A percentile compares a stretch with the other conserved stretches of the same genome.
Conservation (phyloP, 2,329 filamentous ascomycete species). For the Fusarium camptoceras region DNA sequence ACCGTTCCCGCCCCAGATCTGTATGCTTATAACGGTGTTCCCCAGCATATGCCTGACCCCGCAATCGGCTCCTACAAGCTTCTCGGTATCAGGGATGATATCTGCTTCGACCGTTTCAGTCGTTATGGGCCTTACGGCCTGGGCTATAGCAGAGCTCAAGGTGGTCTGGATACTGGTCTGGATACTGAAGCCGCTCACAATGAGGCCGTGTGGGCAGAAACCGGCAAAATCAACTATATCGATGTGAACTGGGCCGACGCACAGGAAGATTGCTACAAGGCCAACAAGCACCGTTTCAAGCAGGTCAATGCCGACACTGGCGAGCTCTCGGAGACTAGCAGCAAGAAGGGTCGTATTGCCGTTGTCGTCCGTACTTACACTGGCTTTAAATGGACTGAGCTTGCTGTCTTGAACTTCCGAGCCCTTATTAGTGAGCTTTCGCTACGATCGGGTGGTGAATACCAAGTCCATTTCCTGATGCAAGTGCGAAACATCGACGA, state of each 20-base stretch:
- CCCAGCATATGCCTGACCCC: slow-evolving; percentile 81
- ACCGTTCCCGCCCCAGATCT: slow-evolving; percentile 70
- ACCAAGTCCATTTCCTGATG: slow-evolving; percentile 83
- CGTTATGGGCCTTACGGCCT: slow-evolving; percentile 86
- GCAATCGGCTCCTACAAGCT: slow-evolving; percentile 81
- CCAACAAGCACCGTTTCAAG: slow-evolving; percentile 73
- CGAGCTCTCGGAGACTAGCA: slow-evolving; percentile 46
- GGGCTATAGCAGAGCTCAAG: slow-evolving; percentile 80
- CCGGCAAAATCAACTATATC: slow-evolving; percentile 67
- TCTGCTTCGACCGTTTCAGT: slow-evolving; percentile 90
- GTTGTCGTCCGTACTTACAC: slow-evolving; percentile 84
- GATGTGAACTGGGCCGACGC: slow-evolving; percentile 66
- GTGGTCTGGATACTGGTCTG: slow-evolving; percentile 77
- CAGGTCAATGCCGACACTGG: slow-evolving; percentile 55
- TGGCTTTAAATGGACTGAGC: slow-evolving; percentile 81
- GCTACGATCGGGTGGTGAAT: slow-evolving; percentile 83
- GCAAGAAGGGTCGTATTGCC: slow-evolving; percentile 71
- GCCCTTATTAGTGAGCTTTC: slow-evolving; percentile 83
- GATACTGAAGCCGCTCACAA: slow-evolving; percentile 78
- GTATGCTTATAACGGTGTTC: slow-evolving; percentile 76
- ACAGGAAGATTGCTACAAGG: slow-evolving; percentile 65
- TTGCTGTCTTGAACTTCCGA: slow-evolving; percentile 83
- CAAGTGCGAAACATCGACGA: slow-evolving; percentile 84
- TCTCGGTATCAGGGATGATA: slow-evolving; percentile 78
- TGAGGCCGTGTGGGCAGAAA: slow-evolving; percentile 66